Conservation (phyloP, 2,329 filamentous ascomycete genomes). For the Coleophoma cylindrospora region DNA sequence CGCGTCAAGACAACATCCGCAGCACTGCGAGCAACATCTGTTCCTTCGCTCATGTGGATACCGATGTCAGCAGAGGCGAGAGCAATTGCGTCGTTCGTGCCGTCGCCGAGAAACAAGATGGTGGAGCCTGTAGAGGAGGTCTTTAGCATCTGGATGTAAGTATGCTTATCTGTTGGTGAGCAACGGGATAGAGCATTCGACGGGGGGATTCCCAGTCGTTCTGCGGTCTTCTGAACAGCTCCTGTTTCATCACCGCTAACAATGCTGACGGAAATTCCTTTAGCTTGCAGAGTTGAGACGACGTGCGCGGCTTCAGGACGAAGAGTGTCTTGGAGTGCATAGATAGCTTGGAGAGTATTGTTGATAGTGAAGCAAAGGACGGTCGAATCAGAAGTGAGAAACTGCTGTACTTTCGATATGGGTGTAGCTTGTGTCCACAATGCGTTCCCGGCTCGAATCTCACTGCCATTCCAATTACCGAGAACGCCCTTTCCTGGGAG, state of each 20-base stretch:
- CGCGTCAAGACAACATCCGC: constrained; percentile 67
- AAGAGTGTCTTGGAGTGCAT: constrained; percentile 40
- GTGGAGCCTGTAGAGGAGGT: constrained; percentile 11
- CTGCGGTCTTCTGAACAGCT: constrained; percentile 38
- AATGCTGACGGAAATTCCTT: constrained; percentile 39
- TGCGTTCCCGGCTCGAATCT: constrained; percentile 44
- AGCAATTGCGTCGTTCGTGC: constrained; percentile 73
- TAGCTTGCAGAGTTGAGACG: constrained; percentile 29
- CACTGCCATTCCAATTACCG: constrained; percentile 19
- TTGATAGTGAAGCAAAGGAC: constrained; percentile 42
- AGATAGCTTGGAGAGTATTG: constrained; percentile 31
- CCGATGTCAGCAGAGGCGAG: constrained; percentile 68
- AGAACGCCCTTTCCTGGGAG: constrained; percentile 43
- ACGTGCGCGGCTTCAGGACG: constrained; percentile 35
- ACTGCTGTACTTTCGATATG: constrained; percentile 26
- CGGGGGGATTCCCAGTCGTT: constrained; percentile 32
- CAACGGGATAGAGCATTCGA: constrained; percentile 15
- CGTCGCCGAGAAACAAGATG: constrained; percentile 71
- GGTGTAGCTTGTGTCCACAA: constrained; percentile 37
- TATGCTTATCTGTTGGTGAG: constrained; percentile 19
- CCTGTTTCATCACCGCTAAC: constrained; percentile 48
- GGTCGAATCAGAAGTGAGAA: constrained; percentile 34
- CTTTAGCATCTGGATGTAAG: constrained; percentile 12
- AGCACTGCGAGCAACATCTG: constrained; percentile 60
- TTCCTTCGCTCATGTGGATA: constrained; percentile 57